These are phyloP conservation scores for Mycena amicta DNA, from an alignment of 768 basidiomycete species.

Conservation along the genomic window DNA sequence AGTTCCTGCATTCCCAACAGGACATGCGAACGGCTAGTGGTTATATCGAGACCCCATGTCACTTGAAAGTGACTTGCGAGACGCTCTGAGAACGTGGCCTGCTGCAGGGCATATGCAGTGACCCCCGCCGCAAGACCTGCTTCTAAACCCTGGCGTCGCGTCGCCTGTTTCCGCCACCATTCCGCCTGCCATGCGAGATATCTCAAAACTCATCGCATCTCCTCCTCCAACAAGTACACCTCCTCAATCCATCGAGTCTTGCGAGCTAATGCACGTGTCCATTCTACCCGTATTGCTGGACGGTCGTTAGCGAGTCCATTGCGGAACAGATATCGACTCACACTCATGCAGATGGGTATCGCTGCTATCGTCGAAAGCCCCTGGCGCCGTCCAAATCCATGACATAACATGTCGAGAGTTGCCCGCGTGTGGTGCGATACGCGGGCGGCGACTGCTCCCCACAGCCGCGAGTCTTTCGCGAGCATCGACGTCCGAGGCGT, in stretches of 20 bases:
- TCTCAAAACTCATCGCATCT: conserved; percentile 22
- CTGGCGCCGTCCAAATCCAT: conserved; percentile 10
- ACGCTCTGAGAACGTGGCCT: not conserved
- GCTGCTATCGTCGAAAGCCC: not conserved
- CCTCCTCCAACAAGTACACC: conserved; percentile 16
- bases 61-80: not conserved
- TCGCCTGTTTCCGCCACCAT: not conserved
- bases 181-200: conserved; percentile 14
- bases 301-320: not conserved
- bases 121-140: not conserved
- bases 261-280: conserved; percentile 11
- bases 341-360: conserved; percentile 4
- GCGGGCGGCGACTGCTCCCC: not conserved
- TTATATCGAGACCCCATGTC: not conserved
- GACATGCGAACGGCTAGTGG: not conserved
- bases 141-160: not conserved
- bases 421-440: not conserved
- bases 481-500: conserved; percentile 1
- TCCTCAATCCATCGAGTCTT: conserved; percentile 20
- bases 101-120: not conserved
- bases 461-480: not conserved
- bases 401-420: conserved; percentile 1
- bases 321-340: not conserved
- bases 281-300: conserved; percentile 20
- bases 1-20: not conserved